Evolutionary conservation across 73 alveolate species (phyloP).

Genomic region (Paramecium sexaurelia): DNA sequence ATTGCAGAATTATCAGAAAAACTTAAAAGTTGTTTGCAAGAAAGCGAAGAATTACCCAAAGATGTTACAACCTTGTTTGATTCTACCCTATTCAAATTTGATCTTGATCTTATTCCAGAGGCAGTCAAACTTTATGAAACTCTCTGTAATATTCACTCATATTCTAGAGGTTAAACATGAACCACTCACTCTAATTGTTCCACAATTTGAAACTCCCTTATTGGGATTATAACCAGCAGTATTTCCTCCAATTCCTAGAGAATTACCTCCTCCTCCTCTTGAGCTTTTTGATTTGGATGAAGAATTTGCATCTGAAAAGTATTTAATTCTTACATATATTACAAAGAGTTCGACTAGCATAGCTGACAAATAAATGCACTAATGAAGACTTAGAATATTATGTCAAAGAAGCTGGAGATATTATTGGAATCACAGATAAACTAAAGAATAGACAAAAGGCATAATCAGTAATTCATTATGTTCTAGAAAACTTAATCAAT

Average conservation of each 20-base stretch:
- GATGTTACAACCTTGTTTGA: slow-evolving; percentile 90
- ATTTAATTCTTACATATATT: background rate
- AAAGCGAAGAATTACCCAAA: slow-evolving; percentile 89
- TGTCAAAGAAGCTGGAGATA: slow-evolving; percentile 92
- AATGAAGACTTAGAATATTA: slow-evolving; percentile 94
- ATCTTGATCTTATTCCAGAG: slow-evolving; percentile 92
- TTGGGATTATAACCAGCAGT: slow-evolving; percentile 95
- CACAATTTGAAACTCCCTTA: slow-evolving; percentile 99
- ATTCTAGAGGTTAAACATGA: slow-evolving; percentile 87
- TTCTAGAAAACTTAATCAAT: slow-evolving; percentile 86
- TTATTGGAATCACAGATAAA: slow-evolving; percentile 87
- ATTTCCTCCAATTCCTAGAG: slow-evolving; percentile 97
- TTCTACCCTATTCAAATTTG: slow-evolving; percentile 85
- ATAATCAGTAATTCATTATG: slow-evolving; percentile 85
- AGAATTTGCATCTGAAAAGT: slow-evolving; percentile 96
- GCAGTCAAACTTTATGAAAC: slow-evolving; percentile 80
- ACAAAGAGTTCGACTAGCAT: slow-evolving; percentile 84
- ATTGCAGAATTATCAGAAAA: slow-evolving; percentile 94
- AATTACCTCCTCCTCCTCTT: slow-evolving; percentile 95
- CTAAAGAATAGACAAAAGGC: slow-evolving; percentile 86
- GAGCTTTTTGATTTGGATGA: slow-evolving; percentile 98
- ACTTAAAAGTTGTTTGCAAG: slow-evolving; percentile 92
- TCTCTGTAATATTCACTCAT: background rate
- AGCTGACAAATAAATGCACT: slow-evolving; percentile 92
- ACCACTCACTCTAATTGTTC: slow-evolving; percentile 96